Evolutionary conservation across 176 grass and related monocot species (phyloP), one percentile per base, ranked within the genome.

Genomic region (Neostapfia colusana): DNA sequence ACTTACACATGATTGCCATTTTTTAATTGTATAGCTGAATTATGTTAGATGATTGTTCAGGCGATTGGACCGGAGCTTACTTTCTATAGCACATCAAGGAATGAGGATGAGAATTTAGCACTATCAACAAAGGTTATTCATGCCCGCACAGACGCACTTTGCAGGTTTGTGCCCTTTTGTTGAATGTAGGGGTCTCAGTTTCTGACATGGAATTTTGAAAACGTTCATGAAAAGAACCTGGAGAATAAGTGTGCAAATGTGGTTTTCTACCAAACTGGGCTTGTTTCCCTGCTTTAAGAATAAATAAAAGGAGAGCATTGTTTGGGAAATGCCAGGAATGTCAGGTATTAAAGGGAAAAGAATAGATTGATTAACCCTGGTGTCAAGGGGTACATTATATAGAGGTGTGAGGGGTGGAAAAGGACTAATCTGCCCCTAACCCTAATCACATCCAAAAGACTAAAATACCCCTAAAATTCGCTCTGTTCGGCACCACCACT

Each of bases 31-130:
- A 63, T 24, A 27, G 36, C 69, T 80, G 37, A 64, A 74, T 17
- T 42, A 55, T 74, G 59, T 79, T 58, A 14, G 58, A 23, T 69
- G 64, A 71, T 80, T 60, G 38, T 71, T 28, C 85, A 97, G 95
- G 91, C 95, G 58, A 93, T 97, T 88, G 95, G 95, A 67, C 91
- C 91, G 75, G 95, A 97, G 84, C 91, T 97, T 83, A 93, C 95
- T 27, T 97, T 97, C 78, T 93, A 93, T 70, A 97, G 87, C 54
- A 88, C 91, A 71, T 97, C 89, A 61, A 91, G 92, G 80, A 83
- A 83, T 91, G 82, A 84, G 40, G 84, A 79, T 76, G 89, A 86
- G 77, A 88, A 86, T 51, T 85, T 83, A 72, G 84, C 72, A 61
- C 76, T 97, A 21, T 93, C 91, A 53, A 91, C 86, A 45, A 97